Percentiles rank a stretch among this genome's conserved stretches.
These are phyloP conservation scores for Vitellaria paradoxa DNA, from an alignment of 179 eudicot species.

Conservation along the genomic window DNA sequence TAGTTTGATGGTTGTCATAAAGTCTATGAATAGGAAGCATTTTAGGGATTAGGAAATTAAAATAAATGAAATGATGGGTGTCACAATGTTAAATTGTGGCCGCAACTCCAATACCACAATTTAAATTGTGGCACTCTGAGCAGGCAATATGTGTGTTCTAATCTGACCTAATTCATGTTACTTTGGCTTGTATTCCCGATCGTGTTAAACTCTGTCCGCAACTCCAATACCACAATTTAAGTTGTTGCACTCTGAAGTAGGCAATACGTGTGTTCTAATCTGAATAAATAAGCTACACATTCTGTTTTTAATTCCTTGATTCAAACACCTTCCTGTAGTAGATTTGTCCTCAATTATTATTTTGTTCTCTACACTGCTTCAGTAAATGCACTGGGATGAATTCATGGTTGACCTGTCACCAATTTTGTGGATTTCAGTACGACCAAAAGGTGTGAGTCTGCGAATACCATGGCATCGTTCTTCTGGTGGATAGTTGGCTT, in stretches of 20 bases:
- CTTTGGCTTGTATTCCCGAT: neutral
- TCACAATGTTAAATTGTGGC: too few relatives aligned
- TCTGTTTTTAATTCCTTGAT: neutral
- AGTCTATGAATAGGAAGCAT: too few relatives aligned
- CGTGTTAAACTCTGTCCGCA: neutral
- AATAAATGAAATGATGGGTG: too few relatives aligned
- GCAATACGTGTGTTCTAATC: neutral
- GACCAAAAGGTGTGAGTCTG: conserved; percentile 71
- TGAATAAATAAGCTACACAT: neutral
- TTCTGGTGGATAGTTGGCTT: conserved; percentile 99
- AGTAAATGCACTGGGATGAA: neutral
- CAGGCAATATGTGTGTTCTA: too few relatives aligned
- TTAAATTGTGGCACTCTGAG: too few relatives aligned
- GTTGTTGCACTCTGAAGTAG: neutral
- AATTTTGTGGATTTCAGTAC: conserved; percentile 39
- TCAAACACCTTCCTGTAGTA: neutral
- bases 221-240: neutral
- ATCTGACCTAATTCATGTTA: too few relatives aligned
- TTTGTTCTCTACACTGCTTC: conserved; percentile 6
- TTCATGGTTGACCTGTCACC: conserved; percentile 2
- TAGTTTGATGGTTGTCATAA: too few relatives aligned
- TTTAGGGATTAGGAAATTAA: too few relatives aligned
- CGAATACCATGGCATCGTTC: conserved; percentile 85
- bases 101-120: too few relatives aligned
- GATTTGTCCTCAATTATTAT: neutral